phyloP scores from a whole-genome alignment of 2,329 filamentous ascomycete species.

The Harringtonia lauricola region DNA sequence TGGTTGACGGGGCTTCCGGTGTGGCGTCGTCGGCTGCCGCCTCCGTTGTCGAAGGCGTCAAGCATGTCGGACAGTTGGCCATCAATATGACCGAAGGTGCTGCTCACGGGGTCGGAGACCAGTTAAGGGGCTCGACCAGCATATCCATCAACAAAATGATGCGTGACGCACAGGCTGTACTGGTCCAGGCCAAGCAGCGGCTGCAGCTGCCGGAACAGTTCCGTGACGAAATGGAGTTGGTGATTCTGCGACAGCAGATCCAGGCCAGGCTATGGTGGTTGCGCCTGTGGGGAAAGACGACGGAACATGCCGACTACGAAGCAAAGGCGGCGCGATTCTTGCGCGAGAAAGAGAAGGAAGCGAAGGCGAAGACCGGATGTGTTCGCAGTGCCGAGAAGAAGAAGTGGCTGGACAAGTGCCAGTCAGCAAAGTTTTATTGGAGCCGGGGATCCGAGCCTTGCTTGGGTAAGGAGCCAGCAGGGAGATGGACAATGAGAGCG shows the following conservation, averaged over 20 bases:
- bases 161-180: not conserved
- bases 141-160: not conserved
- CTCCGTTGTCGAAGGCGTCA: not conserved
- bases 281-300: conserved; percentile 7
- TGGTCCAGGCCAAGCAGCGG: not conserved
- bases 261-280: conserved; percentile 13
- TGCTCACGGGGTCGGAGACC: not conserved
- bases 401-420: not conserved
- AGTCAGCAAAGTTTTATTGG: not conserved
- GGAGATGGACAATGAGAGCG: no score
- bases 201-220: not conserved
- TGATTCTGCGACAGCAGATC: conserved; percentile 10
- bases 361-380: not conserved
- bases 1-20: not conserved
- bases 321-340: conserved; percentile 7
- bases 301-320: conserved; percentile 8
- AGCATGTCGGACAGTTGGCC: not conserved
- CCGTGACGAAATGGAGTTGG: not conserved
- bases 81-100: not conserved
- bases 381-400: not conserved
- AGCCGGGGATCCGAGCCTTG: no score
- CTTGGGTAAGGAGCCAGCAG: no score
- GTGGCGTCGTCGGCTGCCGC: not conserved
- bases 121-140: not conserved
- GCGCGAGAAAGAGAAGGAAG: not conserved